phyloP scores from a whole-genome alignment of 345 rosid genomes.

The Eucalyptus urophylla region DNA sequence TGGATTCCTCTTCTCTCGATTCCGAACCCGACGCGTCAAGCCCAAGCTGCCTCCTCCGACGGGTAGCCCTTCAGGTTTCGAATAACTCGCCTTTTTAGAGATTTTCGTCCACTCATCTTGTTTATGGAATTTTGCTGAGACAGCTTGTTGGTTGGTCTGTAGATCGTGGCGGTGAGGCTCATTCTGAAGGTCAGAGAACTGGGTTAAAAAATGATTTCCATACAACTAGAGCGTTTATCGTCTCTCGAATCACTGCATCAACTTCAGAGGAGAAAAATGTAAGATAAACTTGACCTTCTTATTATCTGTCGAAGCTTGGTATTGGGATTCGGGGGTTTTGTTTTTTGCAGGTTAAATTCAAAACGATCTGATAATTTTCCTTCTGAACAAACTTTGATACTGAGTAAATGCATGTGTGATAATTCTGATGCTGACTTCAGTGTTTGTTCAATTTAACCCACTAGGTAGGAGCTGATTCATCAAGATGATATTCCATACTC shows the following conservation, averaged over 20 bases:
- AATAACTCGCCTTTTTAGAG: not conserved
- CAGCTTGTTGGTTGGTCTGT: not conserved
- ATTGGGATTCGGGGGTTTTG: not conserved
- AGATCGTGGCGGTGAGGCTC: constrained; percentile 15
- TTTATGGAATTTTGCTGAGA: not conserved
- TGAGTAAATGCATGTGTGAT: not conserved
- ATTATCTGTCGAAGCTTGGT: not conserved
- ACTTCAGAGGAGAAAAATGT: constrained; percentile 12
- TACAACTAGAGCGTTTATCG: not conserved
- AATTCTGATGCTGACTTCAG: not conserved
- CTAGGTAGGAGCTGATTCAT: not conserved
- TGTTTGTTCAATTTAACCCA: not conserved
- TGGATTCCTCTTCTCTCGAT: constrained; percentile 53
- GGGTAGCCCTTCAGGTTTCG: constrained; percentile 17
- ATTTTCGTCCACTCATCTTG: not conserved
- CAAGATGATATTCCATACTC: not conserved
- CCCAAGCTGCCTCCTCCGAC: constrained; percentile 21
- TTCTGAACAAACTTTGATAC: not conserved
- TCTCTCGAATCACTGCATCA: not conserved
- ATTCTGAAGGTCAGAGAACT: not conserved
- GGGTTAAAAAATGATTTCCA: constrained; percentile 1
- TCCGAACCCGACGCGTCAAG: constrained; percentile 16
- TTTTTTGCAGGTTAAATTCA: not conserved
- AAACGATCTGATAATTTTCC: not conserved
- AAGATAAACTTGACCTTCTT: not conserved